Evolutionary conservation across 805 yeast genomes (phyloP), one percentile per base, ranked within the genome.

Genomic region (Tetrapisispora nanseiensis): DNA sequence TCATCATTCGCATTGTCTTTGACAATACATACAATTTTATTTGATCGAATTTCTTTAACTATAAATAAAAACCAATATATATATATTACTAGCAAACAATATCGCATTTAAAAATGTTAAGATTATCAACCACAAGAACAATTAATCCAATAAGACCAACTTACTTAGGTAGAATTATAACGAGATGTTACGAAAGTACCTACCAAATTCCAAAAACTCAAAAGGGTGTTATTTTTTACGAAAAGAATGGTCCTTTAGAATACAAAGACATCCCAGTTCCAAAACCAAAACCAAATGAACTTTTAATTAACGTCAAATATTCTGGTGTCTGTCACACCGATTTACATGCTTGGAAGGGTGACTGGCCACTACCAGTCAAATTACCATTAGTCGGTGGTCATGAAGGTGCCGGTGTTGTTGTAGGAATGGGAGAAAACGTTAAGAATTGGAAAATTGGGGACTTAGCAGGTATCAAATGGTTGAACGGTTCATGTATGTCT

Each of bases 321-420:
- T 76, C 82, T 4, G 82, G 82, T 57, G 82, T 76, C 19, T 76
- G 82, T 55, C 82, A 76, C 61, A 75, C 82, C 4, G 82, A 76
- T 57, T 66, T 76, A 55, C 82, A 76, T 57, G 82, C 81, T 31
- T 76, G 80, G 79, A 73, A 76, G 53, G 82, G 82, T 48, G 82
- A 76, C 56, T 76, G 82, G 82, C 80, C 81, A 40, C 59, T 75
- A 51, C 63, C 62, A 15, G 69, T 73, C 40, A 76, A 76, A 53
- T 63, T 76, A 50, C 82, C 81, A 22, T 61, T 76, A 51, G 78
- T 76, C 27, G 82, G 82, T 49, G 82, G 82, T 43, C 82, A 76
- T 56, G 82, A 76, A 62, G 82, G 82, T 63, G 80, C 80, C 21
- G 82, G 82, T 62, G 69, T 72, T 32, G 81, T 76, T 45, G 82